phyloP scores from a whole-genome alignment of 306 rosid genomes.

The Cucurbita argyrosperma region DNA sequence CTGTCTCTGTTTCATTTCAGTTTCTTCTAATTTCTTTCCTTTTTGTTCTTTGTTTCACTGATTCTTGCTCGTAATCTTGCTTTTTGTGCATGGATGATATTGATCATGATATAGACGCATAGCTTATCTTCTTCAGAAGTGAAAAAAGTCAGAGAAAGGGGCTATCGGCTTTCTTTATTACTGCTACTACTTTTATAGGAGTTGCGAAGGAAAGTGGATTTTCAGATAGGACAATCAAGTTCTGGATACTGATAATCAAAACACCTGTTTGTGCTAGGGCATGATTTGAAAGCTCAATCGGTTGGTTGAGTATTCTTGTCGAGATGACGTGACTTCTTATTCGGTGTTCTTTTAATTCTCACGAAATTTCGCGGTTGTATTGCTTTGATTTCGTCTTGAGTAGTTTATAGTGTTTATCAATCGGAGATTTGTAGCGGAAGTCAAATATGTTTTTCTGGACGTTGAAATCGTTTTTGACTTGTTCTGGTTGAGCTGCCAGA shows the following conservation, averaged over 20 bases:
- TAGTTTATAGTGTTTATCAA: neutral
- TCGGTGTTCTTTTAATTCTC: neutral
- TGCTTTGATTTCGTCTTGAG: neutral
- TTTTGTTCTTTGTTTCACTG: neutral
- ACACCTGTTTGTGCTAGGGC: conserved; percentile 9
- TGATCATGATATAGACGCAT: neutral
- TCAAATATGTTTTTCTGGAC: neutral
- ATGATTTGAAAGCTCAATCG: conserved; percentile 4
- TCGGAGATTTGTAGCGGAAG: neutral
- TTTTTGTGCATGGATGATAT: conserved; percentile 6
- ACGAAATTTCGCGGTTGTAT: neutral
- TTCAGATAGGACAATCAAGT: neutral
- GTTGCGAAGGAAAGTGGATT: neutral
- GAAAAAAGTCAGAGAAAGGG: conserved; percentile 3
- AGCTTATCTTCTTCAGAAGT: conserved; percentile 5
- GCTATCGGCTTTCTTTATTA: neutral
- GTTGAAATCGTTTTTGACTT: neutral
- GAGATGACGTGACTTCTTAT: conserved; percentile 4
- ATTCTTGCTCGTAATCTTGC: neutral
- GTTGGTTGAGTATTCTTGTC: conserved; percentile 18
- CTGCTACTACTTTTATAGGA: neutral
- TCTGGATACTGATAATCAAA: neutral
- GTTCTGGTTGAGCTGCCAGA: neutral
- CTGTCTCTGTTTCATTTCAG: conserved; percentile 12
- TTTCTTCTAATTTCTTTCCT: neutral